A percentile compares a stretch with the other conserved stretches of the same genome.
These are phyloP conservation scores for Thielaviopsis cerberus DNA, from an alignment of 2,329 filamentous ascomycete species.

Conservation along the genomic window DNA sequence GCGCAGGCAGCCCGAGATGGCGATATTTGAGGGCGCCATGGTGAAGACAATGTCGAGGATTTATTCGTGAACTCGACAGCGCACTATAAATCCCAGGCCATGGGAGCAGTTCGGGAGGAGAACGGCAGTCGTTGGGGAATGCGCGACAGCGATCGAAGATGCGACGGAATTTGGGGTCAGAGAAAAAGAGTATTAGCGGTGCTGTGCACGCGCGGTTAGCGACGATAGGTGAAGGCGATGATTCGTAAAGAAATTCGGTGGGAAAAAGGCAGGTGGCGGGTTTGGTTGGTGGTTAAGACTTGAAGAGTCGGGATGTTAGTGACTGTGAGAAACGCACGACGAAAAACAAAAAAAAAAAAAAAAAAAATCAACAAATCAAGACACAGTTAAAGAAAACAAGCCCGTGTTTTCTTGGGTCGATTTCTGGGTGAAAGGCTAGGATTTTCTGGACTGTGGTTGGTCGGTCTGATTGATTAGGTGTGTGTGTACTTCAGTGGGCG, in stretches of 20 bases:
- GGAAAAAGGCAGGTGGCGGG: background rate
- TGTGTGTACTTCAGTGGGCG: too few relatives aligned
- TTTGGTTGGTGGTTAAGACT: background rate
- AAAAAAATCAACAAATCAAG: background rate
- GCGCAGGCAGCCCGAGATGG: slow-evolving; percentile 33
- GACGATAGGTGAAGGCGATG: background rate
- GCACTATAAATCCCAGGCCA: slow-evolving; percentile 9
- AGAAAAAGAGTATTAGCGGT: background rate
- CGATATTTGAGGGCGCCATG: slow-evolving; percentile 35
- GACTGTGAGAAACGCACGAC: background rate
- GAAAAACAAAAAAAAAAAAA: background rate
- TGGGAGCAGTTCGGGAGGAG: background rate
- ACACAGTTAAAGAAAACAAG: background rate
- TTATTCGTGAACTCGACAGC: slow-evolving; percentile 1
- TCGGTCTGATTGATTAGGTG: background rate
- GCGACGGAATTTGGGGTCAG: background rate
- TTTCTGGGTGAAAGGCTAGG: background rate
- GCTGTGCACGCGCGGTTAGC: background rate
- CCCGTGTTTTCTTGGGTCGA: background rate
- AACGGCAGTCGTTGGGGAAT: background rate
- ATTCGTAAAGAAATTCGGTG: background rate
- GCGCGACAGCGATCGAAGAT: background rate
- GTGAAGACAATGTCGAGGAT: slow-evolving; percentile 11
- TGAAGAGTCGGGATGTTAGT: background rate
- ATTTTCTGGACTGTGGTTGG: background rate